Percentiles rank a stretch among this genome's conserved stretches.
Conservation (phyloP, 1,139 yeast genomes). For the Yamadazyma songkhlaensis region DNA sequence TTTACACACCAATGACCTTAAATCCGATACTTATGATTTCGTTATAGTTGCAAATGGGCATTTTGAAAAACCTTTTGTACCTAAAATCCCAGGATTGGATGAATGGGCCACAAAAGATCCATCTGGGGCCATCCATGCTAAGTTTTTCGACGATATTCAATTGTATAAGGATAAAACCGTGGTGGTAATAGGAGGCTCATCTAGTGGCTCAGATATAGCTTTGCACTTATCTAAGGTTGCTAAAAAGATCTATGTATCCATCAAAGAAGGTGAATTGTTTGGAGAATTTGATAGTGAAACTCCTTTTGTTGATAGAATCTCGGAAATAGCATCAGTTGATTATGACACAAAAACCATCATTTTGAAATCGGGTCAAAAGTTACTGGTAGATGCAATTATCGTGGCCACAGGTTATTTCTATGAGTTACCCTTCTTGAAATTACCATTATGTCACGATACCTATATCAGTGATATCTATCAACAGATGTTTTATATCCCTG, state of each 20-base stretch:
- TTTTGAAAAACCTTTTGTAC: constrained; percentile 42
- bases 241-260: constrained; percentile 35
- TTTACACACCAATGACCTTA: constrained; percentile 1
- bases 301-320: constrained; percentile 18
- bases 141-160: constrained; percentile 32
- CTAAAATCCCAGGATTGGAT: constrained; percentile 37
- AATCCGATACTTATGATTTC: constrained; percentile 32
- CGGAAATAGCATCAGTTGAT: constrained; percentile 28
- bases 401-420: constrained; percentile 50
- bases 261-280: constrained; percentile 14
- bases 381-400: constrained; percentile 35
- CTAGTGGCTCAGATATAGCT: constrained; percentile 49
- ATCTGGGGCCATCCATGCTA: constrained; percentile 37
- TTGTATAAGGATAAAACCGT: constrained; percentile 35
- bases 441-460: neutral
- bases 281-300: constrained; percentile 7
- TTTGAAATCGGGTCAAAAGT: constrained; percentile 18
- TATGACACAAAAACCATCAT: constrained; percentile 21
- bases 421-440: constrained; percentile 35
- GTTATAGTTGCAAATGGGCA: constrained; percentile 49
- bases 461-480: constrained; percentile 31
- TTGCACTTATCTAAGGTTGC: constrained; percentile 41
- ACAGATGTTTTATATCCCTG: constrained; percentile 43
- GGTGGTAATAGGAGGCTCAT: constrained; percentile 46
- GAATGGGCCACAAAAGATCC: constrained; percentile 33